phyloP scores from a whole-genome alignment of 352 stramenopile species.

The Phytopythium helicoides region DNA sequence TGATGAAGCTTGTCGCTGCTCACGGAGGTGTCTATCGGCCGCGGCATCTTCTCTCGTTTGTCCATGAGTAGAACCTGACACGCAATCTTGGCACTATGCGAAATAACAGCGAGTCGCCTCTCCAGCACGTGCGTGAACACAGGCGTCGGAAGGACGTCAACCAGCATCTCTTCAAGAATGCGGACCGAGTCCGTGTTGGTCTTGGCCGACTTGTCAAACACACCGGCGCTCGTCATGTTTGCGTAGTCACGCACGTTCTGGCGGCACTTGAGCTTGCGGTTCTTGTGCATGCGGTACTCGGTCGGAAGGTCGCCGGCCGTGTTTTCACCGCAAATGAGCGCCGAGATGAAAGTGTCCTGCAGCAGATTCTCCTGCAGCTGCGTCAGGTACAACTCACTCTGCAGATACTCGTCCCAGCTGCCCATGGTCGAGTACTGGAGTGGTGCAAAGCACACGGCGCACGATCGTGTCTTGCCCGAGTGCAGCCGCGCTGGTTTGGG shows the following conservation, averaged over 20 bases:
- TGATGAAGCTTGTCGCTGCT: constrained; percentile 74
- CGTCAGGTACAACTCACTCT: constrained; percentile 73
- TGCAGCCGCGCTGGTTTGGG: constrained; percentile 78
- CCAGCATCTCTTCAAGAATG: constrained; percentile 80
- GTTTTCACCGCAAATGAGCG: constrained; percentile 75
- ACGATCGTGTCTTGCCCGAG: constrained; percentile 74
- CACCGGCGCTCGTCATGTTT: constrained; percentile 82
- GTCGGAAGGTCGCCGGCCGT: constrained; percentile 71
- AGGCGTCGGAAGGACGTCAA: constrained; percentile 70
- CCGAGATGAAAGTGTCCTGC: constrained; percentile 76
- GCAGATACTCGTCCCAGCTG: constrained; percentile 84
- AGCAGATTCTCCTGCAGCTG: constrained; percentile 75
- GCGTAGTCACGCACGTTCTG: constrained; percentile 77
- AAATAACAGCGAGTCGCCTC: constrained; percentile 75
- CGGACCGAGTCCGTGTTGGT: constrained; percentile 68
- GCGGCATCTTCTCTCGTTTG: constrained; percentile 34
- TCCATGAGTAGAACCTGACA: constrained; percentile 50
- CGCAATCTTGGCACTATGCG: constrained; percentile 70
- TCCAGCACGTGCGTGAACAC: constrained; percentile 79
- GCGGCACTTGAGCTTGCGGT: constrained; percentile 75
- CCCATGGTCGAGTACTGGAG: constrained; percentile 64
- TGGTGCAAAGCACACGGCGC: constrained; percentile 69
- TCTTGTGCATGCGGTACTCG: constrained; percentile 86
- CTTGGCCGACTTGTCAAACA: constrained; percentile 65
- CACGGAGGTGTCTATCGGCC: constrained; percentile 30